A percentile compares a stretch with the other conserved stretches of the same genome.
Conservation (phyloP, 805 yeast genomes). For the Candida boleticola region DNA sequence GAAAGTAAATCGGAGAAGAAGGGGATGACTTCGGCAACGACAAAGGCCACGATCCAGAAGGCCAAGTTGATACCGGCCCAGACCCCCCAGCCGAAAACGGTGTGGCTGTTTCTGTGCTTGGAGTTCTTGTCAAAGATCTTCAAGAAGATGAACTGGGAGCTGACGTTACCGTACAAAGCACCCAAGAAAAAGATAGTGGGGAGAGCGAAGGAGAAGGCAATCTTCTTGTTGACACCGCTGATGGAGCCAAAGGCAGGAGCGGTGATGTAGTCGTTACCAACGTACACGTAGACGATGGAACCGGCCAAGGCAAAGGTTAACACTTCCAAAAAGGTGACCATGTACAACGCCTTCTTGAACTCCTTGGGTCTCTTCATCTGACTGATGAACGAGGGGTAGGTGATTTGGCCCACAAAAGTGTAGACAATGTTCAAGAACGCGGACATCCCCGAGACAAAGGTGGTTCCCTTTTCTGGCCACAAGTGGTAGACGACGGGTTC, state of each 20-base stretch:
- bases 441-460: conserved; percentile 51
- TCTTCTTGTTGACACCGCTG: conserved; percentile 44
- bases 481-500: conserved; percentile 42
- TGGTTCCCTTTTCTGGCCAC: conserved; percentile 54
- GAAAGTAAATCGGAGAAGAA: conserved; percentile 57
- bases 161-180: conserved; percentile 52
- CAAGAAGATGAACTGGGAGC: conserved; percentile 51
- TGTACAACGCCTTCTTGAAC: conserved; percentile 53
- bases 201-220: conserved; percentile 58
- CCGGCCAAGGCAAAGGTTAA: conserved; percentile 53
- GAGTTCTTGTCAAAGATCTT: conserved; percentile 43
- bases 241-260: conserved; percentile 62
- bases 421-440: conserved; percentile 60
- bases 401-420: conserved; percentile 64
- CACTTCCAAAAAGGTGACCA: conserved; percentile 51
- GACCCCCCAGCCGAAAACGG: conserved; percentile 49
- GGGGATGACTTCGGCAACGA: conserved; percentile 66
- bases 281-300: conserved; percentile 56
- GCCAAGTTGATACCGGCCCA: conserved; percentile 46
- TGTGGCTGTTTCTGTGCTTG: conserved; percentile 45
- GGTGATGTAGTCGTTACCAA: conserved; percentile 51
- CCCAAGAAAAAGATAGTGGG: conserved; percentile 60
- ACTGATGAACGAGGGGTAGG: conserved; percentile 59
- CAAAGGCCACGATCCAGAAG: conserved; percentile 53
- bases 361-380: conserved; percentile 59